A percentile compares a stretch with the other conserved stretches of the same genome.
Evolutionary conservation across 352 stramenopile genomes (phyloP).

Genomic region (Pythium angustatum): DNA sequence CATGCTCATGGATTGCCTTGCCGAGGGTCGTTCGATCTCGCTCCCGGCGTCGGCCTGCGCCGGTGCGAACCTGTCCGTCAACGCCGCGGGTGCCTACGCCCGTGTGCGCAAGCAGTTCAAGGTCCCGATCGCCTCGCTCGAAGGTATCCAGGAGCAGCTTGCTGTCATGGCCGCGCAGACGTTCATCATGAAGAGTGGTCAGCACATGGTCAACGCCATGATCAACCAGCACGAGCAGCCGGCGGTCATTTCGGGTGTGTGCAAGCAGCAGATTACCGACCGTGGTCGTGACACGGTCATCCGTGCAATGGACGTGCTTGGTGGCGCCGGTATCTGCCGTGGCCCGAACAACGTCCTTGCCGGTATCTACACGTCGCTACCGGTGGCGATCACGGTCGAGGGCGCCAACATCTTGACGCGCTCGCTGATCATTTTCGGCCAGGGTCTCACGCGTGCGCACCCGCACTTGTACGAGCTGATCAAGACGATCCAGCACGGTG

Average conservation of each 20-base stretch:
- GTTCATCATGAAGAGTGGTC: constrained; percentile 94
- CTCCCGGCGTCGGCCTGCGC: constrained; percentile 95
- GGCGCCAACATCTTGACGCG: constrained; percentile 98
- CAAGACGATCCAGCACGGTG: constrained; percentile 93
- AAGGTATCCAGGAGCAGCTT: constrained; percentile 97
- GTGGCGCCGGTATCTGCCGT: constrained; percentile 96
- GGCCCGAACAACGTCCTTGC: constrained; percentile 96
- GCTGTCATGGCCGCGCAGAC: constrained; percentile 92
- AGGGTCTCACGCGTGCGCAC: constrained; percentile 97
- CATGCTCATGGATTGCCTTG: constrained; percentile 99
- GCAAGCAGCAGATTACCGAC: constrained; percentile 99
- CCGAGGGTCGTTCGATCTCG: constrained; percentile 96
- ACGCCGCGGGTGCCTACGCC: constrained; percentile 94
- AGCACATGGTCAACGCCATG: constrained; percentile 98
- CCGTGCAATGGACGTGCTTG: constrained; percentile 97
- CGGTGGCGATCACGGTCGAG: constrained; percentile 98
- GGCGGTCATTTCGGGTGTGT: constrained; percentile 97
- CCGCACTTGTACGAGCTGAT: constrained; percentile 98
- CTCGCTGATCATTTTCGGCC: constrained; percentile 97
- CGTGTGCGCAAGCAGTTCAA: constrained; percentile 98
- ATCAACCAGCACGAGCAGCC: constrained; percentile 99
- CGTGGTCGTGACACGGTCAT: constrained; percentile 95
- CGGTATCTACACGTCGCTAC: constrained; percentile 95
- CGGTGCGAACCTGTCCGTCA: constrained; percentile 90
- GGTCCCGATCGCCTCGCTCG: constrained; percentile 97